Conservation (phyloP, 2,329 filamentous ascomycete genomes). For the Alternaria ethzedia region DNA sequence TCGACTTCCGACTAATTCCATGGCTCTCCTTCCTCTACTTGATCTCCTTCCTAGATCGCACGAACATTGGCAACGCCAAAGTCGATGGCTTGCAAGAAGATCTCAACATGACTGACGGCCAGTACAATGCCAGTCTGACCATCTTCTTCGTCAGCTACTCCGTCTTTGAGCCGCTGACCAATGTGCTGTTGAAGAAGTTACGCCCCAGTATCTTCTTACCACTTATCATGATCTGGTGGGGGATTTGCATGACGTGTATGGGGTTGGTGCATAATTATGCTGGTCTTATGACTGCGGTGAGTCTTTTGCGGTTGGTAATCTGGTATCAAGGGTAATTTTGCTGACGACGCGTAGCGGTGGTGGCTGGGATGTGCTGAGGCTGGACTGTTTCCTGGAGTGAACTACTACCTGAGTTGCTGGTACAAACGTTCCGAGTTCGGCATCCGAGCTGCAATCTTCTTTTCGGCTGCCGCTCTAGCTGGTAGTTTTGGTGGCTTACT, state of each 20-base stretch:
- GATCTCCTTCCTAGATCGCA: constrained; percentile 72
- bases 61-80: constrained; percentile 79
- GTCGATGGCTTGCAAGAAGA: constrained; percentile 64
- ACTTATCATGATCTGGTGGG: constrained; percentile 74
- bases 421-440: constrained; percentile 81
- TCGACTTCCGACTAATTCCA: constrained; percentile 67
- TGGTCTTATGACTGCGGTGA: constrained; percentile 66
- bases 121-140: constrained; percentile 78
- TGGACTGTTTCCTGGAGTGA: constrained; percentile 69
- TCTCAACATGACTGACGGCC: constrained; percentile 65
- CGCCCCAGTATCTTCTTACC: constrained; percentile 82
- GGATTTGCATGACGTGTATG: constrained; percentile 71
- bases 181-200: constrained; percentile 77
- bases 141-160: constrained; percentile 90
- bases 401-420: constrained; percentile 85
- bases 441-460: constrained; percentile 81
- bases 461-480: constrained; percentile 79
- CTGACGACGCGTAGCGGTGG: constrained; percentile 40
- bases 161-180: constrained; percentile 78
- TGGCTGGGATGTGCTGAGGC: constrained; percentile 77
- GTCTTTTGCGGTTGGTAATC: neutral
- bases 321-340: neutral
- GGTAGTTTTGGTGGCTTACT: constrained; percentile 79
- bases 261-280: constrained; percentile 69
- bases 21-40: constrained; percentile 76